Base-by-base conservation (phyloP, 169 alveolate genomes). In the Blepharisma undulans region DNA sequence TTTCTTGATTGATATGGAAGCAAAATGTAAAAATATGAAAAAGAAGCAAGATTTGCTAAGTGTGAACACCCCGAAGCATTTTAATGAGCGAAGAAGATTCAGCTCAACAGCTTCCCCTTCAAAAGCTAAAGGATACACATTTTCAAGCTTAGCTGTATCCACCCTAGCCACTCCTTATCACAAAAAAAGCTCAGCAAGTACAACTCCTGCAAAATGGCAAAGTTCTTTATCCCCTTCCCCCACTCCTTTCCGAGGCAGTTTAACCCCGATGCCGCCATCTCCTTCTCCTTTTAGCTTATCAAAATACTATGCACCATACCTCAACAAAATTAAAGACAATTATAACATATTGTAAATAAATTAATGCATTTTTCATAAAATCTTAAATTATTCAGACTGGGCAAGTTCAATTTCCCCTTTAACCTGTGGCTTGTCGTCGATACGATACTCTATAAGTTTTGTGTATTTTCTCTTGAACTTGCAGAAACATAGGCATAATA, bases 1-100 rank as follows among this genome's bases (percentile, higher is more conserved):
- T 14, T 96, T 93, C 90, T 90, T 86, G 72, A 66, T 19, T 36
- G 91, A 84, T 59, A 84, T 61, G 33, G 30, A 86, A 6, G 2
- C 61, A 7, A 19, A 12, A 25, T 60, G 59, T 72, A 60, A 86
- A 18, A n/a, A 86, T 21, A 29, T 27, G 29, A 27, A 60, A 19
- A n/a, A 32, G 84, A 27, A 86, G 36, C 25, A 86, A 19, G 72
- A 86, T 27, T 61, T 86, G 91, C 85, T 85, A 86, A 21, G 60
- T 72, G 30, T 66, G 7, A 27, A 86, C 66, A 48, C 66, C 10
- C 66, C 66, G 66, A 48, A 48, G 66, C 66, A 48, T 18, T 48
- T 2, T 48, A 48, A 48, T 48, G 66, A 48, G 1, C 7, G 66
- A 5, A 48, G 66, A 5, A 48, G 66, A 48, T 48, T 48, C 14